Evolutionary conservation across 441 rosid species (phyloP).

Genomic region (Arabidopsis hybrid): DNA sequence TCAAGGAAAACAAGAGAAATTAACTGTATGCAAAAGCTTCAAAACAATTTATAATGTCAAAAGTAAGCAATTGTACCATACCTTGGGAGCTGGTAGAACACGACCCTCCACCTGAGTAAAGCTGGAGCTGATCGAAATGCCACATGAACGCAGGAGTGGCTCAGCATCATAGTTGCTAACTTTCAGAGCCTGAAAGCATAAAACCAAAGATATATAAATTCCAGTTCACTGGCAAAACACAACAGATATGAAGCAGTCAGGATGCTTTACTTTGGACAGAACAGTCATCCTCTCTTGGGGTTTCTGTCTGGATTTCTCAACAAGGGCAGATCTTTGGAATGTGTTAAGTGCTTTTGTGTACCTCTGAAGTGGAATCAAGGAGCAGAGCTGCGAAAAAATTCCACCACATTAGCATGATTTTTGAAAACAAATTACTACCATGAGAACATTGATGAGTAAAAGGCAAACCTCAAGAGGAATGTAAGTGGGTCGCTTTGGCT

Average conservation of each 20-base stretch:
- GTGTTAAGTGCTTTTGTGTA: constrained; percentile 72
- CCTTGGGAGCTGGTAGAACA: constrained; percentile 73
- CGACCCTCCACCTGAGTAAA: constrained; percentile 87
- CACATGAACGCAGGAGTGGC: constrained; percentile 72
- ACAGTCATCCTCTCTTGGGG: constrained; percentile 84
- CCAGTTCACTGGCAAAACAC: not conserved
- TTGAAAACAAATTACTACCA: not conserved
- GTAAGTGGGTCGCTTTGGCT: constrained; percentile 82
- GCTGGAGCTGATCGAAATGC: constrained; percentile 59
- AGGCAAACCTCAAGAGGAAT: constrained; percentile 72
- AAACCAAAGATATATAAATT: constrained; percentile 2
- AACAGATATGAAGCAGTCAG: not conserved
- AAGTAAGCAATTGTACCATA: constrained; percentile 29
- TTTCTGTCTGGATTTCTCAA: constrained; percentile 87
- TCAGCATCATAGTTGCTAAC: constrained; percentile 67
- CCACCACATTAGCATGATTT: constrained; percentile 16
- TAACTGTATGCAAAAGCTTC: not conserved
- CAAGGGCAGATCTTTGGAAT: constrained; percentile 78
- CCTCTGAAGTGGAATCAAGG: constrained; percentile 77
- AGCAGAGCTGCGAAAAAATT: constrained; percentile 59
- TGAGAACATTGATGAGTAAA: not conserved
- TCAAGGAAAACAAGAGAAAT: not conserved
- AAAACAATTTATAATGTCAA: not conserved
- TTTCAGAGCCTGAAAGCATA: constrained; percentile 59
- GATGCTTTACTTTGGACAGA: constrained; percentile 58